Base-by-base conservation (phyloP, 257 asterid genomes). In the Penstemon davidsonii region DNA sequence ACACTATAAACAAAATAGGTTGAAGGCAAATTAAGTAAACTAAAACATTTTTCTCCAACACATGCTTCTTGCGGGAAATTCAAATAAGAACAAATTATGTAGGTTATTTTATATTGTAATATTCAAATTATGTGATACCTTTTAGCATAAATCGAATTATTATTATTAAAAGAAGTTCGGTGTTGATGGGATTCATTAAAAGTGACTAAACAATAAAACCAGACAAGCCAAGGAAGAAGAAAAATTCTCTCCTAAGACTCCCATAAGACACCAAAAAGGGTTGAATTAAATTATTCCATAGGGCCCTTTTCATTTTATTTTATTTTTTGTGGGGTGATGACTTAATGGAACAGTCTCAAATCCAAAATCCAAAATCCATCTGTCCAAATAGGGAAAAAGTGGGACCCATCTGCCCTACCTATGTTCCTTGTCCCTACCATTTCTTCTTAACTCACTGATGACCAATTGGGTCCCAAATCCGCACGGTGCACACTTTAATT, bases 261-360 rank as follows among this genome's bases (percentile, higher is more conserved):
- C 70, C 50, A 37, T 55, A 70, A 75, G 69, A 73, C 82, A 67
- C 84, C 73, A 74, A 76, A 77, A 72, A 70, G 74, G 67, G 67
- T 0, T 55, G 63, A 64, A 62, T 64, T 73, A 59, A 65, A 58
- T 58, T 54, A 70, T 70, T 47, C 60, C 3, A 5, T 33, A 4
- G 36, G 71, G 7, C 36, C 66, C 67, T 8, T 60, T 40, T 59
- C 0, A 0, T 25, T 25, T 1, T 25, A 2, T 36, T 46, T 71
- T 33, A n/a, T 4, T 59, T 46, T 33, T 40, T n/a, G 73, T 19
- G 65, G 3, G 56, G 54, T 42, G 71, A 66, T 72, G 75, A 62
- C 63, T 68, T 67, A 61, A 76, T 71, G 60, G 69, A 66, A 72
- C 68, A 67, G 62, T 44, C 66, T 76, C 18, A 65, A 53, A 43